Percentiles rank a stretch among this genome's conserved stretches.
phyloP scores from a whole-genome alignment of 805 yeast genomes.

The Candida sakaeoensis region DNA sequence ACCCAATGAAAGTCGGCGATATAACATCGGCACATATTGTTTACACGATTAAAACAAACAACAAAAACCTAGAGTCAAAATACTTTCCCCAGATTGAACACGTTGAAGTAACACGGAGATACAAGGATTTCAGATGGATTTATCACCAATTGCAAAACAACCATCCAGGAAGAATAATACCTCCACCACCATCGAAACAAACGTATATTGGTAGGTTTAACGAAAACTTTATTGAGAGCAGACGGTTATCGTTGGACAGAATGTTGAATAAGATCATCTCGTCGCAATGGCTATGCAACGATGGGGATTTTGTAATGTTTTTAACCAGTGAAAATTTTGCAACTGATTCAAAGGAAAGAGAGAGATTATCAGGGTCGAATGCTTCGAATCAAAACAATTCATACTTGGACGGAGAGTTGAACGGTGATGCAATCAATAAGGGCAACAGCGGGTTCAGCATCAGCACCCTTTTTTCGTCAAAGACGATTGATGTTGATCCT shows the following conservation, averaged over 20 bases:
- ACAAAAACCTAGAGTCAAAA: conserved; percentile 39
- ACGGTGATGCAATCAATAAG: neutral
- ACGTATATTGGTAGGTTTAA: conserved; percentile 91
- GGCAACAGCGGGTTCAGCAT: conserved; percentile 24
- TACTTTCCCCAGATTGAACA: conserved; percentile 31
- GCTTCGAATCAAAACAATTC: conserved; percentile 38
- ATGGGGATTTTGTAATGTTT: conserved; percentile 74
- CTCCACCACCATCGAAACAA: conserved; percentile 91
- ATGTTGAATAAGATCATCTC: conserved; percentile 76
- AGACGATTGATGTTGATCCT: conserved; percentile 68
- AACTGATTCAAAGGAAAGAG: conserved; percentile 67
- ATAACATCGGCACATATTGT: conserved; percentile 84
- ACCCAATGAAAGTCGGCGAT: conserved; percentile 90
- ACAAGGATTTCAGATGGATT: conserved; percentile 91
- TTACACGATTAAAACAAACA: conserved; percentile 67
- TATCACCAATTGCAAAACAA: conserved; percentile 81
- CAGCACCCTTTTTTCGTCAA: conserved; percentile 67
- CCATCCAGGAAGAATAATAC: conserved; percentile 87
- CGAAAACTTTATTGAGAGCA: conserved; percentile 81
- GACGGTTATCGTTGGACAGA: conserved; percentile 78
- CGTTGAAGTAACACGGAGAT: conserved; percentile 67
- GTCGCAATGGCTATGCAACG: conserved; percentile 56
- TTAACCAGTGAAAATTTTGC: conserved; percentile 69
- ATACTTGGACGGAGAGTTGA: conserved; percentile 26
- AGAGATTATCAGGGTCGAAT: conserved; percentile 51